Evolutionary conservation across 345 rosid genomes (phyloP), one percentile per base, ranked within the genome.

Genomic region (Eucalyptus fibrosa): DNA sequence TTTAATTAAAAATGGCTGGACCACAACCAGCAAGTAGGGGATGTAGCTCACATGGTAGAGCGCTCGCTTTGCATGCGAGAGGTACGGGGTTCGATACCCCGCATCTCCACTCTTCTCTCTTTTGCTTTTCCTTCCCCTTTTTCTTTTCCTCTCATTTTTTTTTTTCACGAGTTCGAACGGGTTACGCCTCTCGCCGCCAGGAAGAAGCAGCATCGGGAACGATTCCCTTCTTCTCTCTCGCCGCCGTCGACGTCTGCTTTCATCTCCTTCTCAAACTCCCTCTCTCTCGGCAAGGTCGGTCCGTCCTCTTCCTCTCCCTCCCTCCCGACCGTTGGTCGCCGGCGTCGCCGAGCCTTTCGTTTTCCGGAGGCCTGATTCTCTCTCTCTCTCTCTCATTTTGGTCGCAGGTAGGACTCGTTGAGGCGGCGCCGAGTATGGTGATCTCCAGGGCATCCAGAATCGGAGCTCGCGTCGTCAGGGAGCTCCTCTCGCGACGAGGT

Each of bases 31-130:
- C 15, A 3, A 3, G 2, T 72, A 1, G 94, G 95, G 95, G 95
- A 92, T 95, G 94, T 95, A 95, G 96, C 95, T 95, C 95, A 93
- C 95, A 93, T 93, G 96, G 95, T 95, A 94, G 95, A 94, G 95
- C 94, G 95, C 95, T 93, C 93, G 94, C 94, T 94, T 93, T 92
- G 94, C 95, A 94, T 94, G 95, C 94, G 93, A 93, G 95, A 93
- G 94, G 94, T 90, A 93, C 93, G 93, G 93, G 93, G 94, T 91
- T 94, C 92, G 93, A 94, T 94, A 90, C 94, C 93, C 92, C 92
- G 91, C 94, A 91, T 93, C 94, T 91, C 94, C 92, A 92, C 28
- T 3, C 3, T 11, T 37, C 1, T 8, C 11, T 1, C 1, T 21
- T 3, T 3, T 37, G 23, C 26, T 18, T 18, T 34, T 5, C 5